Evolutionary conservation across 352 stramenopile genomes (phyloP).

Genomic region (Phytophthora fragariaefolia): DNA sequence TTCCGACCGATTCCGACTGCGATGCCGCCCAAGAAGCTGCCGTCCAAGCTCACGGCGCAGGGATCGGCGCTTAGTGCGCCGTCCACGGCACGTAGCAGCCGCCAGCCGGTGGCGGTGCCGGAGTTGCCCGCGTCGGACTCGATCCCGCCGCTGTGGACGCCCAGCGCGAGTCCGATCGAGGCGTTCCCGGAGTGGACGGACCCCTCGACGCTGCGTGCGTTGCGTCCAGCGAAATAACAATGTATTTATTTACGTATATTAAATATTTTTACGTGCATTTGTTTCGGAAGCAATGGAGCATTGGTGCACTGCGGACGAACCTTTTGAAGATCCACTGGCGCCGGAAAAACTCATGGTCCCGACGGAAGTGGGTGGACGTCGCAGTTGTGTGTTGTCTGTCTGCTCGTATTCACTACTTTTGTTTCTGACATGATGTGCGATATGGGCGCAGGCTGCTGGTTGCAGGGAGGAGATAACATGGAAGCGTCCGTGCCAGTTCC

Average conservation of each 20-base stretch:
- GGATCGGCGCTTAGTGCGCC: slow-evolving; percentile 22
- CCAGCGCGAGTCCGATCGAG: slow-evolving; percentile 35
- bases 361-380: slow-evolving; percentile 15
- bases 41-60: slow-evolving; percentile 45
- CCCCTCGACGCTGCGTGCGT: slow-evolving; percentile 31
- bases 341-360: slow-evolving; percentile 38
- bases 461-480: slow-evolving; percentile 41
- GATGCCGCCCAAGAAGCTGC: slow-evolving; percentile 54
- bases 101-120: slow-evolving; percentile 36
- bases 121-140: slow-evolving; percentile 39
- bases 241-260: neutral
- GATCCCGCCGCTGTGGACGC: slow-evolving; percentile 52
- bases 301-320: slow-evolving; percentile 51
- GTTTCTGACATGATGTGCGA: neutral
- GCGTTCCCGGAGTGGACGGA: slow-evolving; percentile 75
- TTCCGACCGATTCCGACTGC: neutral
- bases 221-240: neutral
- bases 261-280: neutral
- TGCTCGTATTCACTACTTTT: too few relatives aligned
- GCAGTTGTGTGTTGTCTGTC: neutral
- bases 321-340: slow-evolving; percentile 53
- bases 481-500: slow-evolving; percentile 70
- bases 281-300: slow-evolving; percentile 45
- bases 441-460: neutral
- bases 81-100: slow-evolving; percentile 4